Evolutionary conservation across 768 basidiomycete genomes (phyloP).

Genomic region (Galerina marginata): DNA sequence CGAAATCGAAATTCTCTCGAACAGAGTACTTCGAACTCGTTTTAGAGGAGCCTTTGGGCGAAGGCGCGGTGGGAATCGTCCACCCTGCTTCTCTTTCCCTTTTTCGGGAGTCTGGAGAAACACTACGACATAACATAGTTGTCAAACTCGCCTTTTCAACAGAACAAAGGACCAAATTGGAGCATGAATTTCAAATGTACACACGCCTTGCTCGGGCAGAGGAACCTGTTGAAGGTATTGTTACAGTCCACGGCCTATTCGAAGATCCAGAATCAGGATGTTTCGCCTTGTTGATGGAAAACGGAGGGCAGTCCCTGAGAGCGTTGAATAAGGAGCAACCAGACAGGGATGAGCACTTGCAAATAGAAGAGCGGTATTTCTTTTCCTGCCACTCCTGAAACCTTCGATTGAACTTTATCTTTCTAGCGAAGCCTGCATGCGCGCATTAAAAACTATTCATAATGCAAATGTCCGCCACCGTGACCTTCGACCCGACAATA

Average conservation of each 20-base stretch:
- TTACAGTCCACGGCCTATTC: constrained; percentile 5
- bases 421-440: not conserved
- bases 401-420: no score
- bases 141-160: constrained; percentile 4
- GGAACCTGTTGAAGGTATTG: not conserved
- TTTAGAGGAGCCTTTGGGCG: not conserved
- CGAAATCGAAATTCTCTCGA: no score
- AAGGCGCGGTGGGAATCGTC: not conserved
- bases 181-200: constrained; percentile 3
- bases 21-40: not conserved
- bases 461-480: constrained; percentile 7
- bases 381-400: no score
- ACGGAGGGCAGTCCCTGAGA: not conserved
- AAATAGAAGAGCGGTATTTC: no score
- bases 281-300: constrained; percentile 1
- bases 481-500: constrained; percentile 7
- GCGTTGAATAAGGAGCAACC: no score
- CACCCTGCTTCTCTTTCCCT: not conserved
- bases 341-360: no score
- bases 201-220: not conserved
- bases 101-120: not conserved
- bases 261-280: constrained; percentile 4
- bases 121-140: not conserved
- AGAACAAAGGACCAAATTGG: not conserved
- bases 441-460: not conserved